phyloP scores from a whole-genome alignment of 1,139 yeast species.

The Candida albicans region DNA sequence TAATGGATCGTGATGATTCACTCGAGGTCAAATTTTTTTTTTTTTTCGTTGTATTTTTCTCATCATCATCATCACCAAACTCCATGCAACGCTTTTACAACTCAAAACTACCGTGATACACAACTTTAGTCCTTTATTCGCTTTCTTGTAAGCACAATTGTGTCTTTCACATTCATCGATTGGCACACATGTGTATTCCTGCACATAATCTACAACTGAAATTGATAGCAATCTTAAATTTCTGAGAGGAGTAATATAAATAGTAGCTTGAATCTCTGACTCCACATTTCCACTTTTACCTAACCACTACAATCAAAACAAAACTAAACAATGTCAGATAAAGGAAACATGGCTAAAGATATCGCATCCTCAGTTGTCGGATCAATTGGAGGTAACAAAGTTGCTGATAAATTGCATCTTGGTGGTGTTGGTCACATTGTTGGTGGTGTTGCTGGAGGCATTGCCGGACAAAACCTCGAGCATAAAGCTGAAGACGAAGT shows the following conservation, averaged over 20 bases:
- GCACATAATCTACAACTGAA: background rate
- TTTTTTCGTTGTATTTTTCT: background rate
- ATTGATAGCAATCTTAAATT: background rate
- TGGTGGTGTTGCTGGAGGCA: slow-evolving; percentile 34
- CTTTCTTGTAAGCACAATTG: too few relatives aligned
- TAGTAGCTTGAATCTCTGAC: background rate
- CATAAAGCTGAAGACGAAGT: slow-evolving; percentile 28
- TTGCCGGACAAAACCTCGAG: slow-evolving; percentile 33
- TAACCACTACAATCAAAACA: background rate
- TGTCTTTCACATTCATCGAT: too few relatives aligned
- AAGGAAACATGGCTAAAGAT: slow-evolving; percentile 22
- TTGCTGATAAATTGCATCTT: slow-evolving; percentile 35
- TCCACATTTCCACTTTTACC: background rate
- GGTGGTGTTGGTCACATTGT: slow-evolving; percentile 39
- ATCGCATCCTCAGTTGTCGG: slow-evolving; percentile 33
- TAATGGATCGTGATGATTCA: background rate
- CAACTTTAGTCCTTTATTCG: too few relatives aligned
- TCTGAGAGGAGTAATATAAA: background rate
- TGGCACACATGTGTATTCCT: background rate
- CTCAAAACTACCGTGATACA: background rate
- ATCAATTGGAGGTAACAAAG: slow-evolving; percentile 33
- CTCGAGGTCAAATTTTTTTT: background rate
- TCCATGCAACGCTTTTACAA: background rate
- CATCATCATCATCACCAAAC: background rate
- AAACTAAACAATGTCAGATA: slow-evolving; percentile 7